Base-by-base conservation (phyloP, 2,329 filamentous ascomycete genomes). In the Aphanoascus verrucosus region DNA sequence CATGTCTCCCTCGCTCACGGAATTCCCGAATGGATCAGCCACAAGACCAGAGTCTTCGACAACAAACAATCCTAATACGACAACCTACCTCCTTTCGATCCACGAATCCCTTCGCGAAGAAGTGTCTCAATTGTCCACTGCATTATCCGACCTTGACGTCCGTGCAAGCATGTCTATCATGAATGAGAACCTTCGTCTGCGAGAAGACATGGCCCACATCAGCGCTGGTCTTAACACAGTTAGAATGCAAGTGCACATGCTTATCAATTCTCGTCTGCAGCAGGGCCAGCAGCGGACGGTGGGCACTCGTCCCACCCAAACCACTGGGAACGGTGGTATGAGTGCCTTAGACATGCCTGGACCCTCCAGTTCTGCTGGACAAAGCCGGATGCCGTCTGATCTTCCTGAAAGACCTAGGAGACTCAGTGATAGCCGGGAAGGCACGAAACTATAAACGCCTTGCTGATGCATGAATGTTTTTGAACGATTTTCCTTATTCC, bases 41-140 rank as follows among this genome's bases (percentile, higher is more conserved):
- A 19, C 54, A 35, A 50, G 38, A 32, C 40, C 44, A 42, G 54
- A 50, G 35, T 48, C 57, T 12, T 61, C 67, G 7, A 64, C 62
- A 45, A 56, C 62, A 4, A 63, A 63, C 19, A 64, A 69, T 51
- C 64, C 70, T 48, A 67, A 70, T 56, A 62, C 72, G 57, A 74
- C 78, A 20, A 77, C 79, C 50, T 80, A 83, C 59, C 71, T 83
- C 1, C 74, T 83, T 23, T 78, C 76, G 1, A 73, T 83, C 48
- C 79, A 83, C 61, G 80, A 83, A 60, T 76, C 74, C 19, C 71
- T 83, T 15, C 77, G 80, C 11, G 77, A 80, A 43, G 80, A 83
- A 62, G 75, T 83, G 47, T 68, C 69, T 15, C 77, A 78, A 47
- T 70, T 81, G 28, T 73, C 74, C 12, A 72, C 74, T 49, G 75